phyloP scores from a whole-genome alignment of 305 asterid genomes.

The Fraxinus sp. region DNA sequence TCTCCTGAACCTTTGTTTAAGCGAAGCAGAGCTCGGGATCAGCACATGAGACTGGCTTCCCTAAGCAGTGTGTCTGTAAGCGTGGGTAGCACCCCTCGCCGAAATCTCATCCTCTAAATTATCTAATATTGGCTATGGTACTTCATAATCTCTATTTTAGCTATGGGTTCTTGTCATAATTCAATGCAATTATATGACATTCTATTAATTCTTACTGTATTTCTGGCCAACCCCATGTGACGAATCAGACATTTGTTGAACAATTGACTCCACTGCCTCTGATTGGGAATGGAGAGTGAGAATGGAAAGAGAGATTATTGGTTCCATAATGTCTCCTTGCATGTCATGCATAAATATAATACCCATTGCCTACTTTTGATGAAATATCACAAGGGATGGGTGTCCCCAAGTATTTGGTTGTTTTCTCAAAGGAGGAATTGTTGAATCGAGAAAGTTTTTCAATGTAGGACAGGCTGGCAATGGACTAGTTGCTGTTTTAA shows the following conservation, averaged over 20 bases:
- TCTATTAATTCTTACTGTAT: constrained; percentile 37
- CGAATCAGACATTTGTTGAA: constrained; percentile 37
- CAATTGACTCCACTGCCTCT: constrained; percentile 44
- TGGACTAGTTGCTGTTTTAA: constrained; percentile 38
- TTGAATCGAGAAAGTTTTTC: constrained; percentile 41
- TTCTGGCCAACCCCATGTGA: constrained; percentile 48
- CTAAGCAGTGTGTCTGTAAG: constrained; percentile 40
- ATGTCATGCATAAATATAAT: constrained; percentile 22
- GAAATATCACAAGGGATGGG: constrained; percentile 41
- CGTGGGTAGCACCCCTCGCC: constrained; percentile 39
- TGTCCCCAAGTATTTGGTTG: constrained; percentile 46
- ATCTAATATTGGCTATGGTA: constrained; percentile 48
- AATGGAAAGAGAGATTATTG: constrained; percentile 37
- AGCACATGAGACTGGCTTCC: constrained; percentile 51
- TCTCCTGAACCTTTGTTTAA: constrained; percentile 63
- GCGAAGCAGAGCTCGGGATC: constrained; percentile 61
- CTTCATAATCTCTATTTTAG: constrained; percentile 41
- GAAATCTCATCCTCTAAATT: constrained; percentile 37
- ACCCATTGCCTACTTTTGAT: constrained; percentile 29
- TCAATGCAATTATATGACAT: constrained; percentile 44
- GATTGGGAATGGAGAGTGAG: constrained; percentile 51
- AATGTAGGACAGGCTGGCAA: constrained; percentile 63
- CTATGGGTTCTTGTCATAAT: constrained; percentile 40
- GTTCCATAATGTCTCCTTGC: constrained; percentile 19
- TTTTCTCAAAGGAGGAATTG: constrained; percentile 44